Evolutionary conservation across 106 monocot genomes (phyloP), one percentile per base, ranked within the genome.

Genomic region (Platanthera guangdongensis): DNA sequence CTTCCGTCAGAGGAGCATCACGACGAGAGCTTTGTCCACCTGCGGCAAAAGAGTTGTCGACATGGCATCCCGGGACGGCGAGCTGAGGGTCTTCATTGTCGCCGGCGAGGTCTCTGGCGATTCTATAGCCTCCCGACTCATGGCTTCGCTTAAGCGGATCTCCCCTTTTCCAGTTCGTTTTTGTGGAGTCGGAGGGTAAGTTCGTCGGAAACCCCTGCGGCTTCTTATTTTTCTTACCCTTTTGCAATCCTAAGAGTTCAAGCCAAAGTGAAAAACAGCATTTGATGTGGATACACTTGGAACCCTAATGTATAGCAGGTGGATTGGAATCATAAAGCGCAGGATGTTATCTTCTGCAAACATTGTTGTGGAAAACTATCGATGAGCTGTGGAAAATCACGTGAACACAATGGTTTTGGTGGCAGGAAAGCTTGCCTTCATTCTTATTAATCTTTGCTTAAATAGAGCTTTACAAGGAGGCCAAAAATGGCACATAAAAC

Each of bases 31-130:
- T 51, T 50, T 51, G 21, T 51, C 50, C n/a, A 72, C 78, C 50
- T 0, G 54, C 64, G 22, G 72, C 65, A 53, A 47, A 50, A 85
- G 78, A 69, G 83, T 90, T 21, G 50, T 93, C 30, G 95, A 93
- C 73, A 84, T 80, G 82, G 95, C 93, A 2, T 78, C 82, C 10
- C 57, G 75, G 9, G 93, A 93, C 68, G 90, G 90, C 79, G 93
- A 96, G 86, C 79, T 96, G n/a, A 82, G 90, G 74, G 93, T 89
- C 48, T 96, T 90, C 80, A 52, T 93, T 32, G 88, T 96, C 72
- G 93, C 95, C 49, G 95, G 95, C 1, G 95, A 96, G 84, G 95
- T 93, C 72, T 96, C 95, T 39, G 95, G 95, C 14, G 93, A 96
- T 76, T 81, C 87, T 76, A 82, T 96, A 22, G 88, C 80, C 9